Evolutionary conservation across 2,329 filamentous ascomycete species (phyloP), one percentile per base, ranked within the genome.

Genomic region (Setomelanomma holmii): DNA sequence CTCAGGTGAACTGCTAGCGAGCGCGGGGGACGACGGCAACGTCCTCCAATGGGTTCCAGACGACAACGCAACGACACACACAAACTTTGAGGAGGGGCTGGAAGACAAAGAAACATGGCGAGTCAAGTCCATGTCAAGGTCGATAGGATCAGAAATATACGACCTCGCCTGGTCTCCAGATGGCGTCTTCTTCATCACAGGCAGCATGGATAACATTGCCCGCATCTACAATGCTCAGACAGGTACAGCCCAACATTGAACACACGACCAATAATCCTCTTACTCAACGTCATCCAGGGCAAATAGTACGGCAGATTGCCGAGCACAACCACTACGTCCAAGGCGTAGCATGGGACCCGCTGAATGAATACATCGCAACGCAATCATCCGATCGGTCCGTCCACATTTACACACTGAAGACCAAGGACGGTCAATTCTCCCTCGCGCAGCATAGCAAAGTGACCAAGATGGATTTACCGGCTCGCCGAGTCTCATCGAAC

Each of bases 101-200:
- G 95, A 97, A 66, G 95, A 99, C 74, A 96, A 96, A 76, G 95
- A 99, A 77, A 90, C 90, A 62, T 99, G 95, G 95, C 84, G 93
- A 56, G 89, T 93, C 57, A 98, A 96, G 78, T 91, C 96, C 73
- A 98, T 98, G 95, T 98, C 93, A 76, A 87, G 95, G 56, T 96
- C 93, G 40, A 91, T 90, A 56, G 93, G 93, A 30, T 91, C 93
- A 10, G 95, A 99, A 75, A 98, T 99, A 63, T 99, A 99, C 77
- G 95, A 99, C 75, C 80, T 99, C 51, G 95, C 95, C 44, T 99
- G 95, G 96, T 98, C 95, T 42, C 96, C 96, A n/a, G 95, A 99
- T 75, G 92, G 90, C 34, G 81, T 88, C 34, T 95, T 96, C 78
- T 96, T 99, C 79, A 97, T 99, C 66, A 97, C 96, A 20, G 95